phyloP scores from a whole-genome alignment of 2,329 filamentous ascomycete species.

The Plectosphaerella plurivora region DNA sequence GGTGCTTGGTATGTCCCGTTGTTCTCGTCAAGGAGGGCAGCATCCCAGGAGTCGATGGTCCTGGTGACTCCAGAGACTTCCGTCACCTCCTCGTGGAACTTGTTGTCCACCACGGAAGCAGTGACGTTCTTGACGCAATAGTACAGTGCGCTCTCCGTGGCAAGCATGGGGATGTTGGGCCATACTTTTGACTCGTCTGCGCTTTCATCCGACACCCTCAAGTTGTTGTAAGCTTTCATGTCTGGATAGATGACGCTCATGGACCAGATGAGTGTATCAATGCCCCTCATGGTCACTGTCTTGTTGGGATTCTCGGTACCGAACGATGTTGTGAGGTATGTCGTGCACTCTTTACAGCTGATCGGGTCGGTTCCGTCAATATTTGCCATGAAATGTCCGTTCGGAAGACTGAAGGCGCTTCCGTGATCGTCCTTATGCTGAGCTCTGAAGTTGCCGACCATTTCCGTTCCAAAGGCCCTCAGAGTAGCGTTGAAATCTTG shows the following conservation, averaged over 20 bases:
- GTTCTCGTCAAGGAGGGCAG: not conserved
- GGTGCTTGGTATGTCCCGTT: no score
- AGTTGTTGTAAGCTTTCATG: not conserved
- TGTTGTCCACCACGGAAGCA: not conserved
- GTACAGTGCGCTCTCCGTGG: constrained; percentile 3
- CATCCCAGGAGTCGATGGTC: not conserved
- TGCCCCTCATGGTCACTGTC: constrained; percentile 2
- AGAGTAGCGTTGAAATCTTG: no score
- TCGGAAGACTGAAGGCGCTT: not conserved
- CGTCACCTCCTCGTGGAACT: not conserved
- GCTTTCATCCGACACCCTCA: not conserved
- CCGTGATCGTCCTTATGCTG: not conserved
- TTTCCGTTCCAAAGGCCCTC: no score
- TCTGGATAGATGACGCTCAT: constrained; percentile 4
- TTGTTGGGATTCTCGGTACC: constrained; percentile 1
- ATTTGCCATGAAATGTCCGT: constrained; percentile 5
- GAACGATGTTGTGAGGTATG: not conserved
- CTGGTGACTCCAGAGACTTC: not conserved
- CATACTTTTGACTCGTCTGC: not conserved
- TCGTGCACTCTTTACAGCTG: not conserved
- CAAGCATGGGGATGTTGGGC: constrained; percentile 1
- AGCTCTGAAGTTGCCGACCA: no score
- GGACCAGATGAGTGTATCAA: constrained; percentile 4
- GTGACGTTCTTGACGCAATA: constrained; percentile 1
- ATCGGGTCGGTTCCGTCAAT: not conserved